Conservation (phyloP, 2,329 filamentous ascomycete genomes). For the Fusarium sp. region DNA sequence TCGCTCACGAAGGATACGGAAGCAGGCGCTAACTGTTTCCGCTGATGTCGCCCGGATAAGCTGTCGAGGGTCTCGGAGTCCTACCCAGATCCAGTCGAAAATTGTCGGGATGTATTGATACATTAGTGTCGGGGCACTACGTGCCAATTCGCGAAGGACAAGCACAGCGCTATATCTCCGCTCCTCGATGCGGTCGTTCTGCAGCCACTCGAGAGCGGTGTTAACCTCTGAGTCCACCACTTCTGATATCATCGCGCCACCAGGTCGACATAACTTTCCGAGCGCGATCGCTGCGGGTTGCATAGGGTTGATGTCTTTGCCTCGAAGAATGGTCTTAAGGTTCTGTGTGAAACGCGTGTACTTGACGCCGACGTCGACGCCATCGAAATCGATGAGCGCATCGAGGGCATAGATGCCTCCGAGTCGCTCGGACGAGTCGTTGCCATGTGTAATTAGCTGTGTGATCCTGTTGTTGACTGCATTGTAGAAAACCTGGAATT, state of each 20-base stretch:
- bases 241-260: slow-evolving; percentile 93
- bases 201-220: slow-evolving; percentile 94
- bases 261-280: slow-evolving; percentile 89
- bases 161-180: slow-evolving; percentile 93
- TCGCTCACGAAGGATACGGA: slow-evolving; percentile 93
- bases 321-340: slow-evolving; percentile 85
- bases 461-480: slow-evolving; percentile 67
- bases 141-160: slow-evolving; percentile 87
- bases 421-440: slow-evolving; percentile 86
- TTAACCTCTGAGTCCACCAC: slow-evolving; percentile 97
- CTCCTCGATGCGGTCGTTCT: slow-evolving; percentile 93
- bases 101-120: slow-evolving; percentile 96
- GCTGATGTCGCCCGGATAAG: slow-evolving; percentile 92
- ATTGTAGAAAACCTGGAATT: slow-evolving; percentile 72
- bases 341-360: slow-evolving; percentile 94
- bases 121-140: slow-evolving; percentile 93
- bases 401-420: slow-evolving; percentile 94
- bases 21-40: slow-evolving; percentile 92
- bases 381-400: slow-evolving; percentile 94
- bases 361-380: slow-evolving; percentile 91
- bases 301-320: slow-evolving; percentile 92
- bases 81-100: slow-evolving; percentile 96
- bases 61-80: slow-evolving; percentile 86
- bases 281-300: slow-evolving; percentile 88
- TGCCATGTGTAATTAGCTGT: slow-evolving; percentile 81